Evolutionary conservation across 2,329 filamentous ascomycete species (phyloP), one percentile per base, ranked within the genome.

Genomic region (Parascedosporium putredinis): DNA sequence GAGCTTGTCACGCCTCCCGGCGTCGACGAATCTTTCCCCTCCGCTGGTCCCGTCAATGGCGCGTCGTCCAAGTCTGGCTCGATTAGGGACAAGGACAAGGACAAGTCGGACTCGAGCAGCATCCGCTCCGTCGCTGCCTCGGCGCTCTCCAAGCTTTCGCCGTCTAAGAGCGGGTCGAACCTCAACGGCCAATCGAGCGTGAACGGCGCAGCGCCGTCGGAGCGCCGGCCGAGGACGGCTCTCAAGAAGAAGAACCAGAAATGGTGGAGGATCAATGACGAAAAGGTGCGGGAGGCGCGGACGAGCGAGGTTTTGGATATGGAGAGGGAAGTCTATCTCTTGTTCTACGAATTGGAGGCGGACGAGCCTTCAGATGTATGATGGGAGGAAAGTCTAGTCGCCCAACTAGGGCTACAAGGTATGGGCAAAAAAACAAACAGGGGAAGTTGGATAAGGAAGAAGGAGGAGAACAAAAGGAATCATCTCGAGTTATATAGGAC

Each of bases 201-300:
- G 14, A 25, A 12, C 29, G 16, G 38, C 7, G 50, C 56, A 38
- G 38, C 48, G 12, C 45, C 46, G 4, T 51, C 54, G 2, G 31
- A 49, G 25, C 16, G 54, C 49, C 51, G 14, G 29, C 50, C 22
- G 42, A 54, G 18, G 23, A 42, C 38, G n/a, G n/a, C n/a, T 10
- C 10, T 42, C 38, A 63, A 58, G 9, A 79, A 76, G 53, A 81
- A 79, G 60, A 84, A 94, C 60, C 81, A 66, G 55, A 43, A 85
- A 36, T 98, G 93, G 93, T 98, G 93, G 93, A 81, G 93, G 31
- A 95, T 98, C 56, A 96, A 90, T 56, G 93, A 98, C 63, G 93
- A 98, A 56, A 95, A 94, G 67, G 81, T 97, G 59, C 93, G 91
- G 62, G 91, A 97, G 67, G 85, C 88, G 56, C 95, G 90, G 71